Evolutionary conservation across 148 eudicot species (phyloP).

Genomic region (Simmondsia chinensis): DNA sequence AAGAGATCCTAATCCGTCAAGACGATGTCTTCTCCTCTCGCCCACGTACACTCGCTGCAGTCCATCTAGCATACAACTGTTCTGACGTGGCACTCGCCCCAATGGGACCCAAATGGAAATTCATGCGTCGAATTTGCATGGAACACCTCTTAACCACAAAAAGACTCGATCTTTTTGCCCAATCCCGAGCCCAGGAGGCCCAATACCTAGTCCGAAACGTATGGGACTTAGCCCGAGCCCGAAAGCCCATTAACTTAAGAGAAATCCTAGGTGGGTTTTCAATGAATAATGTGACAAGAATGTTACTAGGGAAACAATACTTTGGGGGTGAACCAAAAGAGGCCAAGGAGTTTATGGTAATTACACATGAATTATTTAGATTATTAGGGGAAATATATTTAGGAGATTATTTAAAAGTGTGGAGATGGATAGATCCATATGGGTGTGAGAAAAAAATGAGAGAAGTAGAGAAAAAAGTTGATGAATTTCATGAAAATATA

Average conservation of each 20-base stretch:
- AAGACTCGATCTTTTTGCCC: conserved; percentile 59
- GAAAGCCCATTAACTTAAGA: conserved; percentile 48
- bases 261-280: conserved; percentile 87
- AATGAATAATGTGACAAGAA: conserved; percentile 94
- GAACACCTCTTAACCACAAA: conserved; percentile 78
- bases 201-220: conserved; percentile 67
- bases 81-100: conserved; percentile 95
- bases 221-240: conserved; percentile 29
- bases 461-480: conserved; percentile 86
- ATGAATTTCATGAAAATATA: conserved; percentile 72
- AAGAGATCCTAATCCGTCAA: conserved; percentile 61
- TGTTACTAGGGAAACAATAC: conserved; percentile 88
- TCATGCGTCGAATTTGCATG: conserved; percentile 90
- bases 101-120: conserved; percentile 86
- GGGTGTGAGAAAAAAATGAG: conserved; percentile 91
- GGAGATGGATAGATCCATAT: conserved; percentile 93
- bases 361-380: conserved; percentile 88
- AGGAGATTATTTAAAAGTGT: conserved; percentile 89
- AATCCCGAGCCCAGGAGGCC: conserved; percentile 69
- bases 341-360: conserved; percentile 84
- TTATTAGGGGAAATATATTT: conserved; percentile 79
- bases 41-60: conserved; percentile 72
- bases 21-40: conserved; percentile 86
- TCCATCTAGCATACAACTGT: conserved; percentile 74
- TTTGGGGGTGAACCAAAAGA: conserved; percentile 79